These are phyloP conservation scores for Agaricus subrufescens DNA, from an alignment of 768 basidiomycete species.

Conservation along the genomic window DNA sequence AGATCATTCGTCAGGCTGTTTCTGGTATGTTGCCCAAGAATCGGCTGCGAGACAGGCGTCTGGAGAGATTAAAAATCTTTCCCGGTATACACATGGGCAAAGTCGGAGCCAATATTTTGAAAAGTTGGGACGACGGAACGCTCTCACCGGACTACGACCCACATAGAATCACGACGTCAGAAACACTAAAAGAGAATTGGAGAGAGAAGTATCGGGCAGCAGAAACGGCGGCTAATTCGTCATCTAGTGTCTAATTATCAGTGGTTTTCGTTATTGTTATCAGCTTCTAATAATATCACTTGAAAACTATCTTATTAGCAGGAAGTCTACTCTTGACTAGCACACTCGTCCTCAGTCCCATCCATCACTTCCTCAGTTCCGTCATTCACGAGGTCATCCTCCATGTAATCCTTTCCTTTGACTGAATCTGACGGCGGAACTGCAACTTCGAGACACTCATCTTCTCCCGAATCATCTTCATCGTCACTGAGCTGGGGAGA, in stretches of 20 bases:
- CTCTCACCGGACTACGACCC: constrained; percentile 47
- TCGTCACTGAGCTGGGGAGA: neutral
- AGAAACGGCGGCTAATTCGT: constrained; percentile 7
- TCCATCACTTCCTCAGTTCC: constrained; percentile 8
- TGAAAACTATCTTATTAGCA: too few relatives aligned
- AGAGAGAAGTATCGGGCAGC: constrained; percentile 18
- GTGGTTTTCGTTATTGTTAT: neutral
- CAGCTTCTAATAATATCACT: neutral
- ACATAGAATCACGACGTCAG: constrained; percentile 32
- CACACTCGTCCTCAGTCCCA: constrained; percentile 6
- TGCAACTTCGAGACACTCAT: constrained; percentile 4
- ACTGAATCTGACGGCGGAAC: neutral
- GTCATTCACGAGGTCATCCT: neutral
- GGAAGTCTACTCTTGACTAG: neutral
- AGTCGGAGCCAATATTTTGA: constrained; percentile 70
- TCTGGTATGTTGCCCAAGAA: constrained; percentile 99
- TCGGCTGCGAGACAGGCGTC: constrained; percentile 82
- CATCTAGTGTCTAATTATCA: constrained; percentile 5
- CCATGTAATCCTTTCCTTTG: neutral
- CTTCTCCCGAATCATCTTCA: constrained; percentile 13
- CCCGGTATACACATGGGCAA: constrained; percentile 74
- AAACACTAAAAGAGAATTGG: constrained; percentile 29
- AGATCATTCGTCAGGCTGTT: constrained; percentile 96
- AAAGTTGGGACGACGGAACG: constrained; percentile 82
- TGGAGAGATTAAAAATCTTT: constrained; percentile 88